Evolutionary conservation across 1,139 yeast species (phyloP), one percentile per base, ranked within the genome.

Genomic region (Protomyces macrosporus): DNA sequence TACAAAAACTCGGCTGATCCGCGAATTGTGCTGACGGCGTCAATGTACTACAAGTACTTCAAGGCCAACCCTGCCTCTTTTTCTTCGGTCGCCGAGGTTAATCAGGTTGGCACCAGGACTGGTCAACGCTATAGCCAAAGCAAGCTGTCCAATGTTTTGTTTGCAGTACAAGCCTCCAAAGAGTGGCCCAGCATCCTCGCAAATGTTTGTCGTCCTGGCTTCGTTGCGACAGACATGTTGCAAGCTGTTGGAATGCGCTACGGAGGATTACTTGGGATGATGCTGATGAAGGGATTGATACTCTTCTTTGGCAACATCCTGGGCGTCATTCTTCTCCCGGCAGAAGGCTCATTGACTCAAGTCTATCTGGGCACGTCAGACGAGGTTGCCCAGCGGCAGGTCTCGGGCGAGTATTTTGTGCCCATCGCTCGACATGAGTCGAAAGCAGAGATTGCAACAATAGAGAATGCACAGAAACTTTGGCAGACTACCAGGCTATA

Each of bases 1-100:
- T 89, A 69, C n/a, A 33, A 4, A 37, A 5, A 5, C 1, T 32
- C 54, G 4, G n/a, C 6, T 7, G 60, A 23, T 3, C 36, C 60
- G 4, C 33, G 95, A 67, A 80, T 90, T 36, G 78, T 90, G 1
- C 84, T 84, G 70, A 76, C 88, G 36, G 82, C 89, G 16, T 86
- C 95, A 0, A 75, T 87, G 32, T 90, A 88, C 1, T 96, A 89
- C 73, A 78, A 79, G 67, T 73, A 12, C 30, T 59, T 42, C 40
- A 64, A 64, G 32, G 37, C n/a, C 4, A 23, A 32, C 7, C 65
- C 51, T 7, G 48, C 50, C n/a, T 45, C 35, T 40, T 66, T 65
- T 50, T 35, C 14, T 3, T 60, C 65, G 10, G 32, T 66, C 35
- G 62, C 57, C 34, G 30, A 12, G n/a, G 33, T 56, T 16, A 56